Conservation (phyloP, 495 filamentous ascomycete genomes). For the Glonium stellatum region DNA sequence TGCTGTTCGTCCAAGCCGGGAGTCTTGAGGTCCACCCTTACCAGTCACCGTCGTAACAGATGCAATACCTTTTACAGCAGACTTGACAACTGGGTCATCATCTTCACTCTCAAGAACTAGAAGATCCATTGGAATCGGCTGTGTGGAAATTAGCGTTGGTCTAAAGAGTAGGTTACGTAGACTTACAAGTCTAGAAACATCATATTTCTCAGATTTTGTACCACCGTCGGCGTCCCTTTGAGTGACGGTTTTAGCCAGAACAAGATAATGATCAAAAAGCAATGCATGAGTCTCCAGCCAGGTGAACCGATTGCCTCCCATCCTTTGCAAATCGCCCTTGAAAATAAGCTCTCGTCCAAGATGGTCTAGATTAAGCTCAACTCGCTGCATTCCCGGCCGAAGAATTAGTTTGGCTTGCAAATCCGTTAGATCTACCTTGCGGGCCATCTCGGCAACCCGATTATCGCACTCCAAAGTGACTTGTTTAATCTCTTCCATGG, state of each 20-base stretch:
- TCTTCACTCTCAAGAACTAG: constrained; percentile 83
- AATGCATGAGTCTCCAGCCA: constrained; percentile 90
- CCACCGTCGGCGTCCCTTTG: constrained; percentile 57
- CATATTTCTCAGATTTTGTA: constrained; percentile 76
- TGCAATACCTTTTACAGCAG: constrained; percentile 69
- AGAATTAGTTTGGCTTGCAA: constrained; percentile 75
- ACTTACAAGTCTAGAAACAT: constrained; percentile 84
- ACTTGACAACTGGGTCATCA: constrained; percentile 84
- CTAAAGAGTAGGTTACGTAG: neutral
- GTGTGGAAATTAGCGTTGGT: constrained; percentile 4
- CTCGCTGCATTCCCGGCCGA: constrained; percentile 76
- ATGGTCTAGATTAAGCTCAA: constrained; percentile 86
- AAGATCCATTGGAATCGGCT: constrained; percentile 96
- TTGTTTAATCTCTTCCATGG: constrained; percentile 89
- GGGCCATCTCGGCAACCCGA: constrained; percentile 88
- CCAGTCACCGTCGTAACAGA: constrained; percentile 52
- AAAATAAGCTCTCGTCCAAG: constrained; percentile 83
- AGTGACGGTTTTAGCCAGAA: constrained; percentile 74
- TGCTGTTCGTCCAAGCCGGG: constrained; percentile 47
- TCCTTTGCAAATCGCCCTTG: constrained; percentile 81
- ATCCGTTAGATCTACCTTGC: constrained; percentile 84
- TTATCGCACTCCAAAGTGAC: constrained; percentile 91
- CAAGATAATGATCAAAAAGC: constrained; percentile 93
- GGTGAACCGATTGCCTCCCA: constrained; percentile 76
- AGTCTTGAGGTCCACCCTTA: constrained; percentile 40